A percentile compares a stretch with the other conserved stretches of the same genome.
Conservation (phyloP, 352 stramenopile genomes). For the Phytopythium oedochilum region DNA sequence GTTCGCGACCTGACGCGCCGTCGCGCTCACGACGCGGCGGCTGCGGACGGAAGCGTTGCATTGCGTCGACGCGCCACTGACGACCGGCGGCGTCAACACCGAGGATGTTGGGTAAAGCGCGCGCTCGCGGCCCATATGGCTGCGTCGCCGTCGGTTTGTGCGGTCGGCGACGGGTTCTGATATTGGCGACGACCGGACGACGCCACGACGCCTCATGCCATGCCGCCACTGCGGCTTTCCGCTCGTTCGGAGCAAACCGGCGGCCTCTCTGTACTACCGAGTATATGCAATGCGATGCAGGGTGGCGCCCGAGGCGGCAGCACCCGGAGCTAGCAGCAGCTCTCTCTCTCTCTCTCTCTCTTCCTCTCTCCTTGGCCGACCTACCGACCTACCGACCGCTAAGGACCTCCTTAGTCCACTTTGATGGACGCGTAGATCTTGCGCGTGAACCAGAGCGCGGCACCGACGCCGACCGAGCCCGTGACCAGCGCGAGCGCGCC, state of each 20-base stretch:
- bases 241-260: neutral
- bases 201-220: too few species aligned
- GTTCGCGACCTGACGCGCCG: too few species aligned
- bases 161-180: neutral
- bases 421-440: constrained; percentile 99
- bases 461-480: constrained; percentile 94
- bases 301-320: neutral
- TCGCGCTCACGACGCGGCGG: too few species aligned
- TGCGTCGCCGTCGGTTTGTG: neutral
- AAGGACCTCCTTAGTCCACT: constrained; percentile 96
- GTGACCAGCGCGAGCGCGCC: constrained; percentile 96
- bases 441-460: constrained; percentile 98
- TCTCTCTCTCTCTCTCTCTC: too few species aligned
- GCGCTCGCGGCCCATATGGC: neutral
- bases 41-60: too few species aligned
- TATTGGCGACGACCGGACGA: neutral
- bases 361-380: too few species aligned
- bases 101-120: too few species aligned
- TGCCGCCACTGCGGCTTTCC: neutral
- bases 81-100: too few species aligned
- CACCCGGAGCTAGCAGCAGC: neutral
- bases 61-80: too few species aligned
- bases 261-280: neutral
- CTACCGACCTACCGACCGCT: too few species aligned
- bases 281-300: neutral